Base-by-base conservation (phyloP, 2,329 filamentous ascomycete species). In the Penicillium janthinellum region DNA sequence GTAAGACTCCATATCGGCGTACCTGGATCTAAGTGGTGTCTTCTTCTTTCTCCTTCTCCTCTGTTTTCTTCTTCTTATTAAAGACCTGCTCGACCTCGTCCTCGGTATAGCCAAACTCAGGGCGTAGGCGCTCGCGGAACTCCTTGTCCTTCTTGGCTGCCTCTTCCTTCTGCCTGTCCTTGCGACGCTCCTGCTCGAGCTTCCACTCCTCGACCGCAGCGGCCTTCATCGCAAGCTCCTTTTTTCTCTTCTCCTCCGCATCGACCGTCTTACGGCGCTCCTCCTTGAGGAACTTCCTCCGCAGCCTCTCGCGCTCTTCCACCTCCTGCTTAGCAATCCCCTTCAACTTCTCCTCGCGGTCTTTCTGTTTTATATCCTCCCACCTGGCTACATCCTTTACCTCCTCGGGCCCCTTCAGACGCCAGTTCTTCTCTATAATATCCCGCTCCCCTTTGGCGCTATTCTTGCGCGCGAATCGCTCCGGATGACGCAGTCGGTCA, bases 191-290 rank as follows among this genome's bases (percentile, higher is more conserved):
- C 66, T 86, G 82, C 17, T 73, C 74, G 14, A 65, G 61, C 57
- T 72, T 67, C 60, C 68, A 28, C 6, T 28, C 25, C 25, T 28
- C 25, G 6, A 28, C 25, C 25, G 25, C 25, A 28, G 73, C 28
- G 77, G 64, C 8, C 67, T 72, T 37, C 81, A 79, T 42, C 82
- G 78, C 59, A 82, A 80, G 76, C 58, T 80, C 78, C 57, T 80
- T 73, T 17, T 76, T 72, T 17, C 74, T 69, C 58, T 74, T 71
- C 41, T 71, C 66, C 39, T 71, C 70, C 1, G 73, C 64, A 45
- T 74, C 71, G 6, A 7, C 25, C 25, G 25, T 4, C 53, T 72
- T 70, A 31, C 62, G 54, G 25, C 68, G 63, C 37, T 63, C 57
- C 51, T 61, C 49, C 4, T 34, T 6, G 28, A 49, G 17, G 25